Evolutionary conservation across 257 asterid species (phyloP).

Genomic region (Handroanthus guayacan): DNA sequence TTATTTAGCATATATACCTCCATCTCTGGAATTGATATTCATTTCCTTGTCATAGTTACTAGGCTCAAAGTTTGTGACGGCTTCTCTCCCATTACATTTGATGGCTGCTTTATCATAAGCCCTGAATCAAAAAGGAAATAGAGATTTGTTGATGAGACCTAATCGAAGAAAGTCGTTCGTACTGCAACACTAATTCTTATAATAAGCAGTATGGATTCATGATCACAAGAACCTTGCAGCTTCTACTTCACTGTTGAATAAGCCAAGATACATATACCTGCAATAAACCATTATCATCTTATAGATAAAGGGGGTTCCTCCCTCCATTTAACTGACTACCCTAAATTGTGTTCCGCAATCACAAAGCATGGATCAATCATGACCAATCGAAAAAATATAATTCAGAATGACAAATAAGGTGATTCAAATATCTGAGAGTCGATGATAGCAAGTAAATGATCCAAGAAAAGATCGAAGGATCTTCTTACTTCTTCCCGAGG

Average conservation of each 20-base stretch:
- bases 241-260: constrained; percentile 68
- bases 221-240: constrained; percentile 72
- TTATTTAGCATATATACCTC: constrained; percentile 44
- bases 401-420: background rate
- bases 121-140: constrained; percentile 59
- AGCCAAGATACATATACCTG: constrained; percentile 72
- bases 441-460: constrained; percentile 18
- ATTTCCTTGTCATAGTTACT: constrained; percentile 54
- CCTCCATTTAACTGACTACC: constrained; percentile 33
- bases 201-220: constrained; percentile 38
- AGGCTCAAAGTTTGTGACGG: constrained; percentile 67
- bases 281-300: constrained; percentile 59
- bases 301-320: constrained; percentile 44
- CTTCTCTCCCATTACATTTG: constrained; percentile 71
- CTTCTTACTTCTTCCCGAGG: constrained; percentile 72
- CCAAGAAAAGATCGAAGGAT: background rate
- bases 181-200: constrained; percentile 29
- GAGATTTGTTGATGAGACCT: constrained; percentile 38
- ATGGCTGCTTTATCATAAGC: constrained; percentile 80
- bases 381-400: constrained; percentile 18
- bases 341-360: constrained; percentile 28
- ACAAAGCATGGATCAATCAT: constrained; percentile 15
- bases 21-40: constrained; percentile 45
- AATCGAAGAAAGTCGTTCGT: constrained; percentile 32
- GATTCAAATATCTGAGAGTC: background rate